Percentiles rank a stretch among this genome's conserved stretches.
phyloP scores from a whole-genome alignment of 129 eudicot genomes.

The Flaveria linearis region DNA sequence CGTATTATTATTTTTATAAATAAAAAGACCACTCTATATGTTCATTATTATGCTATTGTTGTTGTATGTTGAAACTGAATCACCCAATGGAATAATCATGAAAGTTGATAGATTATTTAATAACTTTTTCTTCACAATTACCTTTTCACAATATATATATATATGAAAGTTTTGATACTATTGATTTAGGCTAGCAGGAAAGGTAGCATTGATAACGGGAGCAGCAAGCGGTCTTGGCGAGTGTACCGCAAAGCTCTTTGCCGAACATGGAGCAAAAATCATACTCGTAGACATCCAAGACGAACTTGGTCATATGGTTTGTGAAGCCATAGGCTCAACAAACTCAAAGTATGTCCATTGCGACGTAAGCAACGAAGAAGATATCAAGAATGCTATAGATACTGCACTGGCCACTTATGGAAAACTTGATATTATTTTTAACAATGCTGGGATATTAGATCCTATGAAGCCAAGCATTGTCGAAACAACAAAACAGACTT shows the following conservation, averaged over 20 bases:
- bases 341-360: constrained; percentile 52
- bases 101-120: no score
- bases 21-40: no score
- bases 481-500: constrained; percentile 30
- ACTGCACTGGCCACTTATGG: constrained; percentile 39
- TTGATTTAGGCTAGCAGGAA: constrained; percentile 44
- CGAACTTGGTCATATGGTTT: constrained; percentile 44
- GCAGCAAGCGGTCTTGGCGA: constrained; percentile 60
- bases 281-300: constrained; percentile 57
- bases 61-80: no score
- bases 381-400: constrained; percentile 46
- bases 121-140: no score
- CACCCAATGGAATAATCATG: no score
- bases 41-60: no score
- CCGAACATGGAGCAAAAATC: constrained; percentile 59
- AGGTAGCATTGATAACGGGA: constrained; percentile 58
- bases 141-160: neutral
- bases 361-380: constrained; percentile 53
- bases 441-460: constrained; percentile 44
- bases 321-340: constrained; percentile 39
- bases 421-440: constrained; percentile 50
- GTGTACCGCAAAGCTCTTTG: constrained; percentile 50
- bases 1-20: no score
- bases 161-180: neutral
- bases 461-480: constrained; percentile 28